Evolutionary conservation across 148 eudicot genomes (phyloP).

Genomic region (Diospyros kaki): DNA sequence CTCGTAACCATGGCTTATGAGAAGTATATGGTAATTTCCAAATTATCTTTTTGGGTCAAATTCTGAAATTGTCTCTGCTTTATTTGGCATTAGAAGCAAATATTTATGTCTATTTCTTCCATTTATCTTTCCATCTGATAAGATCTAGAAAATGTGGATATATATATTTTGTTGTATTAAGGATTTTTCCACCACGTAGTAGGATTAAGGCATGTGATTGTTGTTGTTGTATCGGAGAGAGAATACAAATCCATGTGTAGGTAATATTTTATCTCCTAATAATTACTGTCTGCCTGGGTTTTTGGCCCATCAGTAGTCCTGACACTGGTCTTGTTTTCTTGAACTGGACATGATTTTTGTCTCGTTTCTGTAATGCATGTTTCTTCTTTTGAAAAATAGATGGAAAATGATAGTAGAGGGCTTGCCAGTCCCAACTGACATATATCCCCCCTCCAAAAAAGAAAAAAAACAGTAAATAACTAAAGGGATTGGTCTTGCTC

Average conservation of each 20-base stretch:
- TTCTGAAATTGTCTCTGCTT: neutral
- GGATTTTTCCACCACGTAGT: too few relatives aligned
- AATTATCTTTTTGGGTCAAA: neutral
- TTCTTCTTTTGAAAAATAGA: too few relatives aligned
- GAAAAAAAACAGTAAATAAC: too few relatives aligned
- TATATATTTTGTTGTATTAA: neutral
- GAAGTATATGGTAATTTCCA: slow-evolving; percentile 57
- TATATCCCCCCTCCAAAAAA: too few relatives aligned
- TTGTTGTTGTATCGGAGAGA: neutral
- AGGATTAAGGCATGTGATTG: too few relatives aligned
- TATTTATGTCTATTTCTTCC: neutral
- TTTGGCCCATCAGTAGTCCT: too few relatives aligned
- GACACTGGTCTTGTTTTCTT: too few relatives aligned
- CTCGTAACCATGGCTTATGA: slow-evolving; percentile 55
- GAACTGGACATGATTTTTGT: too few relatives aligned
- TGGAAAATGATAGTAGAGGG: too few relatives aligned
- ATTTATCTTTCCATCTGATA: neutral
- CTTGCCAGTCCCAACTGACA: too few relatives aligned
- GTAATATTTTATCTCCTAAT: neutral
- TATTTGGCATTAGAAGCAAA: slow-evolving; percentile 10
- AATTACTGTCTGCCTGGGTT: neutral
- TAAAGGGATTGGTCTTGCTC: too few relatives aligned
- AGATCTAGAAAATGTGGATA: neutral
- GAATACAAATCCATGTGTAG: neutral
- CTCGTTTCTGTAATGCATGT: too few relatives aligned